A percentile compares a stretch with the other conserved stretches of the same genome.
Conservation (phyloP, 768 basidiomycete species). For the Tricholomella constricta region DNA sequence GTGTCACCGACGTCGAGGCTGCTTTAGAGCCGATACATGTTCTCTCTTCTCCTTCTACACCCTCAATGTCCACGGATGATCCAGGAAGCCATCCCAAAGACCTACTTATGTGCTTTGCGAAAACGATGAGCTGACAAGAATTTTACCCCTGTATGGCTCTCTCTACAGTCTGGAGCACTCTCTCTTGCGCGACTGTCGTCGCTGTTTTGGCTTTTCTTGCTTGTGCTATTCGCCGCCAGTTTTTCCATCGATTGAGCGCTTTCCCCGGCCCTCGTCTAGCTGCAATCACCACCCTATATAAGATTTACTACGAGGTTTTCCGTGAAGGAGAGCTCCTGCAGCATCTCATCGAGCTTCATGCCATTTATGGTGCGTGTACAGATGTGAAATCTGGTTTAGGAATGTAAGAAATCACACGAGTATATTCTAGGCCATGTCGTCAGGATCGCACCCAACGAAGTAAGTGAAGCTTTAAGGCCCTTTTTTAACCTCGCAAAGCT, state of each 20-base stretch:
- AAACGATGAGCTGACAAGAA: not conserved
- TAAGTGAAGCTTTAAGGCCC: constrained; percentile 9
- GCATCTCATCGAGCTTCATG: constrained; percentile 33
- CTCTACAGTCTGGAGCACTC: not conserved
- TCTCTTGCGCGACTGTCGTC: not conserved
- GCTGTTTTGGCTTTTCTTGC: constrained; percentile 12
- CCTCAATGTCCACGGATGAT: constrained; percentile 14
- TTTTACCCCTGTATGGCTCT: not conserved
- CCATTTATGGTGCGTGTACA: constrained; percentile 29
- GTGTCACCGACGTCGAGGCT: constrained; percentile 10
- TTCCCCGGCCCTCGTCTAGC: constrained; percentile 40
- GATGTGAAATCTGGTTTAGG: not conserved
- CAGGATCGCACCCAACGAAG: constrained; percentile 42
- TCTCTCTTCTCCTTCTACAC: constrained; percentile 1
- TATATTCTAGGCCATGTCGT: constrained; percentile 34
- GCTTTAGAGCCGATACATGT: constrained; percentile 11
- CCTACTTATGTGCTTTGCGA: constrained; percentile 7
- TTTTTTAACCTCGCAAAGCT: not conserved
- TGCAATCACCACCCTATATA: constrained; percentile 32
- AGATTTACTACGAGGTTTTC: constrained; percentile 35
- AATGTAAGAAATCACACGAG: not conserved
- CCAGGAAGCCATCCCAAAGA: not conserved
- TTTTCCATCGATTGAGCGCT: constrained; percentile 33
- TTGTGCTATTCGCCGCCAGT: constrained; percentile 24
- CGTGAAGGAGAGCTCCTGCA: constrained; percentile 34